Percentiles rank a stretch among this genome's conserved stretches.
phyloP scores from a whole-genome alignment of 352 stramenopile species.

The Blastocystis sp. region DNA sequence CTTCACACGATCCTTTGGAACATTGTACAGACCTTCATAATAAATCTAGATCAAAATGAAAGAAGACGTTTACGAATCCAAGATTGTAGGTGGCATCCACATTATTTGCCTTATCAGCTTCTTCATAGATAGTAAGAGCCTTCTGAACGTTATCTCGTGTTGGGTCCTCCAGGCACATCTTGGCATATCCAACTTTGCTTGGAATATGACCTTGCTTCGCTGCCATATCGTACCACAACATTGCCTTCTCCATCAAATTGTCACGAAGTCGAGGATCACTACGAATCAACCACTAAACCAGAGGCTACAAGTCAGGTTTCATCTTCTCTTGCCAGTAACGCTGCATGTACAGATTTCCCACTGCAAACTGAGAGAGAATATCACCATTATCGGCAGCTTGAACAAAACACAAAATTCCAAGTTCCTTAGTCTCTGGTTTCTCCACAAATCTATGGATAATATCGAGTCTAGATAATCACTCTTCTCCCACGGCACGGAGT shows the following conservation, averaged over 20 bases:
- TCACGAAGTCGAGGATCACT: neutral
- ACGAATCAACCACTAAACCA: neutral
- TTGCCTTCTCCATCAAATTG: constrained; percentile 42
- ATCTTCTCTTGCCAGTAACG: constrained; percentile 56
- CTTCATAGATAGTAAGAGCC: constrained; percentile 28
- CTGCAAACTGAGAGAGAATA: constrained; percentile 28
- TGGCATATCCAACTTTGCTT: constrained; percentile 23
- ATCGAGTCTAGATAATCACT: neutral
- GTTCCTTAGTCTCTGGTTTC: constrained; percentile 15
- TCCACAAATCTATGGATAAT: constrained; percentile 3
- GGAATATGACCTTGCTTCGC: constrained; percentile 37
- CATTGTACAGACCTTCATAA: constrained; percentile 52
- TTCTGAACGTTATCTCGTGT: neutral
- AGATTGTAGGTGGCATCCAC: constrained; percentile 53
- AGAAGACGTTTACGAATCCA: neutral
- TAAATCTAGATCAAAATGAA: constrained; percentile 23
- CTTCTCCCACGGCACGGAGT: neutral
- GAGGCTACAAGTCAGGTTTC: constrained; percentile 1
- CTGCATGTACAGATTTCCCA: constrained; percentile 47
- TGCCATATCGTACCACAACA: constrained; percentile 30
- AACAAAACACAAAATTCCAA: constrained; percentile 51
- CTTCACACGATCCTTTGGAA: constrained; percentile 66
- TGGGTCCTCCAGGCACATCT: constrained; percentile 51
- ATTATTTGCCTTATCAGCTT: constrained; percentile 23
- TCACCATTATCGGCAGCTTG: constrained; percentile 17